Base-by-base conservation (phyloP, 495 filamentous ascomycete species). In the Aspergillus ellipticus region DNA sequence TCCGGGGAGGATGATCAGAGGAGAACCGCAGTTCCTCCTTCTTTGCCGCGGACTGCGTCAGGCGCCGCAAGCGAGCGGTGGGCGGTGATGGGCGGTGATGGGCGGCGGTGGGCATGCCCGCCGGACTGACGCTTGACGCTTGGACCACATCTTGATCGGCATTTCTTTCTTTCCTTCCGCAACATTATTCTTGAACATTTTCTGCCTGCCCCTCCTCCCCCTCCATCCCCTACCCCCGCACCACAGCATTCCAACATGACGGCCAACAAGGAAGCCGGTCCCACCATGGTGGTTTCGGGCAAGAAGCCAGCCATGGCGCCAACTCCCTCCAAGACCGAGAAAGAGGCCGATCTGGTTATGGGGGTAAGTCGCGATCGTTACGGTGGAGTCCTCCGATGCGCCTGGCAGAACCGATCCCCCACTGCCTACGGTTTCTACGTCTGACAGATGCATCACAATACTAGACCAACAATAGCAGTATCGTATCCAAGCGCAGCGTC, bases 381-480 rank as follows among this genome's bases (percentile, higher is more conserved):
- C 35, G 35, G 31, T 16, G 17, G 24, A 13, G 41, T 15, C 16
- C 17, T 5, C 31, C 42, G 26, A 49, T 41, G 39, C 33, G 43
- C 22, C 33, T 37, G 28, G 19, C 31, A 24, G 20, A 54, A 47
- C 17, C 8, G 37, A 33, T 15, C 11, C 29, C 16, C 16, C 3
- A 31, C 10, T 22, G 8, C 3, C 13, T 20, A 21, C 42, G 24
- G 24, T 7, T 28, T 28, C 42, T 21, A 21, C 22, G 10, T 20
- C 29, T 47, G 19, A 55, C n/a, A n/a, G n/a, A n/a, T n/a, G n/a
- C n/a, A n/a, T n/a, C n/a, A n/a, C 22, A 17, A 47, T 61, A 22
- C 47, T 61, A 92, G 87, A 96, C 92, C 51, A 96, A 96, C 65
- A 90, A 84, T 66, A 90, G 87, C 69, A 92, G 87, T 61, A 96